Conservation (phyloP, 345 rosid genomes). For the Brassica nigra region DNA sequence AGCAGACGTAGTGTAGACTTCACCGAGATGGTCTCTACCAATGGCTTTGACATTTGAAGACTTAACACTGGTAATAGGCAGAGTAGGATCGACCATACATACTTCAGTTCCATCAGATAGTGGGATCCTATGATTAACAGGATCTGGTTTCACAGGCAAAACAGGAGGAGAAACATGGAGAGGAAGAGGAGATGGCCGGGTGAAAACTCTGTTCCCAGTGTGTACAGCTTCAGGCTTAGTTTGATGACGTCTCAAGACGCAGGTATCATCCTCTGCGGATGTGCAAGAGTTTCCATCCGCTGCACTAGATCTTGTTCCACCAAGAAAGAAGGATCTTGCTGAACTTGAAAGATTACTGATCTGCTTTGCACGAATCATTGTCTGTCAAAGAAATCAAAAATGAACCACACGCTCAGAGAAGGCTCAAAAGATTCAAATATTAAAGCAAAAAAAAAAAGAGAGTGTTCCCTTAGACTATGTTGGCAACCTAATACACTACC, state of each 20-base stretch:
- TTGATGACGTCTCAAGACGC: slow-evolving; percentile 62
- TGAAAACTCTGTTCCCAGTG: slow-evolving; percentile 48
- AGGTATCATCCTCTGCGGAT: slow-evolving; percentile 75
- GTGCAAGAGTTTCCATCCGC: slow-evolving; percentile 88
- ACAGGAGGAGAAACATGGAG: slow-evolving; percentile 48
- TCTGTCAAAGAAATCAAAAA: slow-evolving; percentile 34
- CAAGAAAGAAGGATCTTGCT: slow-evolving; percentile 73
- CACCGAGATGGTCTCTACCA: slow-evolving; percentile 51
- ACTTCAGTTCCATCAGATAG: slow-evolving; percentile 52
- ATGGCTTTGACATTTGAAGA: slow-evolving; percentile 38
- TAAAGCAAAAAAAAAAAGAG: not conserved
- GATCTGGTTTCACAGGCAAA: slow-evolving; percentile 48
- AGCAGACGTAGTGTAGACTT: slow-evolving; percentile 43
- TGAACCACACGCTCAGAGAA: slow-evolving; percentile 28
- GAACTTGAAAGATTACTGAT: slow-evolving; percentile 70
- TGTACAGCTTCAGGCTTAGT: slow-evolving; percentile 46
- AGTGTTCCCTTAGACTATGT: slow-evolving; percentile 21
- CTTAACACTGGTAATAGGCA: slow-evolving; percentile 43
- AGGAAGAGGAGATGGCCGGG: slow-evolving; percentile 39
- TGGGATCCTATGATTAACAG: slow-evolving; percentile 60
- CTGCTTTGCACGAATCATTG: slow-evolving; percentile 84
- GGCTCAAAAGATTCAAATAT: slow-evolving; percentile 10
- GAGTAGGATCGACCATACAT: slow-evolving; percentile 57
- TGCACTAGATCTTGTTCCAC: slow-evolving; percentile 67
- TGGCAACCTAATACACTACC: slow-evolving; percentile 35